phyloP scores from a whole-genome alignment of 495 filamentous ascomycete species.

The Rhypophila decipiens region DNA sequence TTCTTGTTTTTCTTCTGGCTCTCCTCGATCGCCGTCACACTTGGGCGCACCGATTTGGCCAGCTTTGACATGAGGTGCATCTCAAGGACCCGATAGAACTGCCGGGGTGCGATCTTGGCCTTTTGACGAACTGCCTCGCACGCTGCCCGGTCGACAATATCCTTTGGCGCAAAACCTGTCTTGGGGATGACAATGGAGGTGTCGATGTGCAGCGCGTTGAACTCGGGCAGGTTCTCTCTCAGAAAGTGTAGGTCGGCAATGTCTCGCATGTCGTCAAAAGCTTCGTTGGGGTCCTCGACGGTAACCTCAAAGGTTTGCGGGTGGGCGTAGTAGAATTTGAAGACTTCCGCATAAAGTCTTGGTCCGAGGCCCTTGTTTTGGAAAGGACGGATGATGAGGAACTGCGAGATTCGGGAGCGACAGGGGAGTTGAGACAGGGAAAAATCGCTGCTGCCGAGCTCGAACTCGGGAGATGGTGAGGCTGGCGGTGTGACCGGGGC shows the following conservation, averaged over 20 bases:
- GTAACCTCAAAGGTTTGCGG: slow-evolving; percentile 71
- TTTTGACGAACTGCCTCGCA: slow-evolving; percentile 55
- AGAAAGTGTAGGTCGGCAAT: slow-evolving; percentile 71
- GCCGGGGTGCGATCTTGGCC: slow-evolving; percentile 76
- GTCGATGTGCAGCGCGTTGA: slow-evolving; percentile 48
- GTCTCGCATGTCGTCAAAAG: slow-evolving; percentile 87
- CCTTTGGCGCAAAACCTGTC: slow-evolving; percentile 44
- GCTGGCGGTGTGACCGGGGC: slow-evolving; percentile 18
- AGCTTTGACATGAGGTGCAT: slow-evolving; percentile 80
- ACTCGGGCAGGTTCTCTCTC: slow-evolving; percentile 42
- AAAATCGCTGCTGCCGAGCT: slow-evolving; percentile 20
- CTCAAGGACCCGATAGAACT: slow-evolving; percentile 80
- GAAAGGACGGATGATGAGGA: slow-evolving; percentile 85
- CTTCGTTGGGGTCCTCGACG: slow-evolving; percentile 92
- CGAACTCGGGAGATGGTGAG: slow-evolving; percentile 16
- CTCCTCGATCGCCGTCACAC: slow-evolving; percentile 17
- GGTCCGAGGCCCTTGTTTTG: slow-evolving; percentile 73
- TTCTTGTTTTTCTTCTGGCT: slow-evolving; percentile 16
- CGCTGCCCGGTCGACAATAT: slow-evolving; percentile 54
- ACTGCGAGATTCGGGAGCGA: slow-evolving; percentile 85
- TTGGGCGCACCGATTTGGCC: slow-evolving; percentile 53
- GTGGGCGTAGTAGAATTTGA: slow-evolving; percentile 54
- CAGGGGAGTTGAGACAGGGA: slow-evolving; percentile 44
- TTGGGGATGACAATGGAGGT: slow-evolving; percentile 30
- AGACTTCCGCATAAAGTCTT: slow-evolving; percentile 74